A percentile compares a stretch with the other conserved stretches of the same genome.
phyloP scores from a whole-genome alignment of 768 basidiomycete genomes.

The Crassisporium funariophilum region DNA sequence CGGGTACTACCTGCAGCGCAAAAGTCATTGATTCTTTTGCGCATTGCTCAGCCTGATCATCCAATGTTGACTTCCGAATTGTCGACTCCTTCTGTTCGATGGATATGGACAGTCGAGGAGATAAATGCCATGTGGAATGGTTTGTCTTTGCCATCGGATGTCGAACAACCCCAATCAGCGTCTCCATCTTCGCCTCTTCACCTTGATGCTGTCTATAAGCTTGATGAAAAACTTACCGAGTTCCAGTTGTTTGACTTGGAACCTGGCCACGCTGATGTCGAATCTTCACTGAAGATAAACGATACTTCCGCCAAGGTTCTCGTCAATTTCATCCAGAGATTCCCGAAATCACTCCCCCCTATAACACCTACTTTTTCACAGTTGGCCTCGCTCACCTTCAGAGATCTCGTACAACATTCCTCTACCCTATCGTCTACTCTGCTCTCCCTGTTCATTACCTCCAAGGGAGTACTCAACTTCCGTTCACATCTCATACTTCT shows the following conservation, averaged over 20 bases:
- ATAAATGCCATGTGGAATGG: constrained; percentile 51
- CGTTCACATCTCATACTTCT: constrained; percentile 67
- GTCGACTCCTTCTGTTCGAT: constrained; percentile 37
- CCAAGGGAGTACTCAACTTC: constrained; percentile 66
- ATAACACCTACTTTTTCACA: constrained; percentile 66
- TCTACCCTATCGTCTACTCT: constrained; percentile 66
- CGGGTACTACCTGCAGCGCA: constrained; percentile 63
- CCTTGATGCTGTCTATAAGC: constrained; percentile 24
- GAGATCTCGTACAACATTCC: constrained; percentile 62
- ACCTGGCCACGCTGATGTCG: constrained; percentile 47
- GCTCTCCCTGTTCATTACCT: constrained; percentile 64
- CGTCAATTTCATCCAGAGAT: constrained; percentile 51
- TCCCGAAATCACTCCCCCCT: constrained; percentile 61
- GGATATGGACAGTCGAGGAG: constrained; percentile 66
- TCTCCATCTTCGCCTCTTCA: not conserved
- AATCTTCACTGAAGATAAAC: constrained; percentile 26
- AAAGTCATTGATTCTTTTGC: constrained; percentile 67
- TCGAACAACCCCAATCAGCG: not conserved
- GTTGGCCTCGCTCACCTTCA: constrained; percentile 63
- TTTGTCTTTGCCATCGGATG: constrained; percentile 4
- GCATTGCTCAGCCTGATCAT: constrained; percentile 66
- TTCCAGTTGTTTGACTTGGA: constrained; percentile 69
- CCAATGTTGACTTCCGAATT: constrained; percentile 44
- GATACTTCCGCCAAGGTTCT: constrained; percentile 35
- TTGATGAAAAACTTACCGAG: constrained; percentile 41